Base-by-base conservation (phyloP, 768 basidiomycete genomes). In the Leucosporidium yakuticum region DNA sequence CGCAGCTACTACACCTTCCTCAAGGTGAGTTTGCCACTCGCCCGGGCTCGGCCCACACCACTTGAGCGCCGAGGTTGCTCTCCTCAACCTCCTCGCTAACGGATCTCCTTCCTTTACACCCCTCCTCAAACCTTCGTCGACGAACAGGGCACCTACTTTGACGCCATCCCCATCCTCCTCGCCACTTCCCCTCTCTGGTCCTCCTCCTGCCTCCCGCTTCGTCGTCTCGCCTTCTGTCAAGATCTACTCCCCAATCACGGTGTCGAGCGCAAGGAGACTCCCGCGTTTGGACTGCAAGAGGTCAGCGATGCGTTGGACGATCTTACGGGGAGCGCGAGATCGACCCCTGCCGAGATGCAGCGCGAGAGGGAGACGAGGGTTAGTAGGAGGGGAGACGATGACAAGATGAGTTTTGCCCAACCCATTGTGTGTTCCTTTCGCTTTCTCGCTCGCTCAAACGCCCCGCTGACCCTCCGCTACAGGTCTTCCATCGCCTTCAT, bases 1-100 rank as follows among this genome's bases (percentile, higher is more conserved):
- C 88, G 89, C 2, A 86, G 84, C 1, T 94, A 93, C 77, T 86
- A 86, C 71, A 88, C 88, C 68, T 93, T 94, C 77, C 83, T 91
- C 49, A 87, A 86, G 80, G 88, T 85, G 65, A 60, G 77, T 67
- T 23, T 53, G 21, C 50, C 50, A 23, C 50, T 51, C 25, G 50
- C 21, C 21, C 21, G 32, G 21, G 17, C 31, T 14, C 20, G 29
- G 19, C 55, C 17, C 3, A 34, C 4, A 12, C 21, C 15, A 32
- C 1, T 34, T 7, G 20, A 34, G 6, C 53, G 27, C 8, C 53
- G 25, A 25, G 23, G 53, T 54, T 14, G 0, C 2, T 5, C 12
- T 6, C n/a, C n/a, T n/a, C n/a, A n/a, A n/a, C n/a, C 53, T 12
- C 12, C 7, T n/a, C 14, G 19, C 27, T 25, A 20, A 54, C 14